Percentiles rank a stretch among this genome's conserved stretches.
These are phyloP conservation scores for Pontederia paniculata DNA, from an alignment of 176 grass and related monocot species.

Conservation along the genomic window DNA sequence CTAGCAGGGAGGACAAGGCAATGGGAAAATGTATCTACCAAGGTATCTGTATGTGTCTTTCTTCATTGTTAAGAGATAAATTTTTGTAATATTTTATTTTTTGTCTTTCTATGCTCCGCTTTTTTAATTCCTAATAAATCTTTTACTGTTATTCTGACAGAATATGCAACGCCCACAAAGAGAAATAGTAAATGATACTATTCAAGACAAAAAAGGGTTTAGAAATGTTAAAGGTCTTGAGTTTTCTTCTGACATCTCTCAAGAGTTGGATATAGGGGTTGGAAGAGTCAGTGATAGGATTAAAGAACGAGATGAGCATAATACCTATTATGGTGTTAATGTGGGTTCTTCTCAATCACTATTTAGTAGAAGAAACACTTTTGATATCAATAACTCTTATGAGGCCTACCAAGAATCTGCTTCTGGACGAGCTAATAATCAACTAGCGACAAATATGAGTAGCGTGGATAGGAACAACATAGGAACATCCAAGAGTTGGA, in stretches of 20 bases:
- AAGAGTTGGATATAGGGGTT: slow-evolving; percentile 29
- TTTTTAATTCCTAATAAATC: too few relatives aligned
- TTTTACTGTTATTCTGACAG: slow-evolving; percentile 16
- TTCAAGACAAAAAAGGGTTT: slow-evolving; percentile 43
- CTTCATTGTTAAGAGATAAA: not conserved
- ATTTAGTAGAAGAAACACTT: slow-evolving; percentile 27
- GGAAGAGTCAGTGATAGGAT: slow-evolving; percentile 33
- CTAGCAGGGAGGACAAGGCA: slow-evolving; percentile 31
- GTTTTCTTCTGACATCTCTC: slow-evolving; percentile 30
- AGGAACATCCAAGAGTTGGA: slow-evolving; percentile 62
- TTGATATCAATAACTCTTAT: slow-evolving; percentile 30
- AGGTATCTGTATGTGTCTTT: slow-evolving; percentile 41
- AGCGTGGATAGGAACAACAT: slow-evolving; percentile 39
- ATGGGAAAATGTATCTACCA: slow-evolving; percentile 24
- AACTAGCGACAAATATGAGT: slow-evolving; percentile 25
- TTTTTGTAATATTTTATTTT: too few relatives aligned
- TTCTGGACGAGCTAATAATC: slow-evolving; percentile 31
- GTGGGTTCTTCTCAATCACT: slow-evolving; percentile 30
- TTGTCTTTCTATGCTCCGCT: too few relatives aligned
- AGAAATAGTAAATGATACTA: slow-evolving; percentile 26
- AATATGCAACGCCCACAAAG: slow-evolving; percentile 34
- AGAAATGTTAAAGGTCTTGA: slow-evolving; percentile 32
- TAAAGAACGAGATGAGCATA: slow-evolving; percentile 41
- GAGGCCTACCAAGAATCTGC: slow-evolving; percentile 23
- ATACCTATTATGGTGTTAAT: slow-evolving; percentile 25